Evolutionary conservation across 208 protist genomes (phyloP).

Genomic region (Acanthamoeba sp.): DNA sequence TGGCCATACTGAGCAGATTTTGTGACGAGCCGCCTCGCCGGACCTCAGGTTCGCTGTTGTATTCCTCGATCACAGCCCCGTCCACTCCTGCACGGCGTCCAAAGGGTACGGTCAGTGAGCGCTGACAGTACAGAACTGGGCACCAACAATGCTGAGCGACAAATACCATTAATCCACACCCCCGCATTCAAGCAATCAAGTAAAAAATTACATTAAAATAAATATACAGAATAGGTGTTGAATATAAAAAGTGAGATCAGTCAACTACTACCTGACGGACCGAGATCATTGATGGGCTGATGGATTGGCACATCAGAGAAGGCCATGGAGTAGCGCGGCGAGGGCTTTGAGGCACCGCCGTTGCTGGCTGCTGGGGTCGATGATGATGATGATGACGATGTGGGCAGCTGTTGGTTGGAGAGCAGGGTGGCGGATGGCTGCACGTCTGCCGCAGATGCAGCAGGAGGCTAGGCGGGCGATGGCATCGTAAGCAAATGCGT

Average conservation of each 20-base stretch:
- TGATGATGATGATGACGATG: background rate
- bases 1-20: slow-evolving; percentile 12
- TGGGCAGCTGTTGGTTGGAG: background rate
- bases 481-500: too few species aligned
- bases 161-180: too few species aligned
- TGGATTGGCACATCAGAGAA: background rate
- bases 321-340: slow-evolving; percentile 39
- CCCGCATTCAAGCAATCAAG: too few species aligned
- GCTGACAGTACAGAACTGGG: too few species aligned
- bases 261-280: background rate
- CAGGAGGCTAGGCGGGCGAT: background rate
- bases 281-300: background rate
- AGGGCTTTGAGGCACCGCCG: background rate
- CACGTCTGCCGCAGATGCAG: background rate
- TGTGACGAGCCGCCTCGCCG: background rate
- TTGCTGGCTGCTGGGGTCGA: background rate
- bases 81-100: too few species aligned
- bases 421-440: background rate
- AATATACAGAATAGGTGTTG: too few species aligned
- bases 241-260: background rate
- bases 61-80: background rate
- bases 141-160: too few species aligned
- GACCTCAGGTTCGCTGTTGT: background rate
- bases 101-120: too few species aligned
- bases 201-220: too few species aligned